Evolutionary conservation across 176 grass and related monocot species (phyloP).

Genomic region (Oryza glaberrima): DNA sequence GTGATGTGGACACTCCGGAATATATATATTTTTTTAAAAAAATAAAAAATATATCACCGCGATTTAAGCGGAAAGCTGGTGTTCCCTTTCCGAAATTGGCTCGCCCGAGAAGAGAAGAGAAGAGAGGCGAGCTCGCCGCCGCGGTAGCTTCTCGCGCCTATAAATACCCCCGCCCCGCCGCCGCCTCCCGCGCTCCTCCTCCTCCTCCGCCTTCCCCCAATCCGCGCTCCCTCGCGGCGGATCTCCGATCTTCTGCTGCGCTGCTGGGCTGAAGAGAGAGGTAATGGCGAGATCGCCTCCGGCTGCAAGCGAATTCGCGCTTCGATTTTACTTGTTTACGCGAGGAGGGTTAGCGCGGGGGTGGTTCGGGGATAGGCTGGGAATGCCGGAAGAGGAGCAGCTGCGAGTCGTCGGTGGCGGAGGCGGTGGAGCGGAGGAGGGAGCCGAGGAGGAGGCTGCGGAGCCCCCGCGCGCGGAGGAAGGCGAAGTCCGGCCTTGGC

Average conservation of each 20-base stretch:
- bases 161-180: constrained; percentile 11
- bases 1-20: background rate
- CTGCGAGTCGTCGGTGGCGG: too few relatives aligned
- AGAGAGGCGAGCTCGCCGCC: constrained; percentile 7
- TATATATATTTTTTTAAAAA: too few relatives aligned
- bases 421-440: too few relatives aligned
- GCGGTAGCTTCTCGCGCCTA: background rate
- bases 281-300: background rate
- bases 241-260: background rate
- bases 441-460: too few relatives aligned
- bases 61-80: background rate
- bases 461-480: too few relatives aligned
- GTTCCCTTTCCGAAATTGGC: background rate
- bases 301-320: background rate
- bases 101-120: background rate
- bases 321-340: background rate
- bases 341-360: background rate
- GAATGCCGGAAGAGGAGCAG: too few relatives aligned
- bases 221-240: too few relatives aligned
- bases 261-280: background rate
- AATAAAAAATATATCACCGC: too few relatives aligned
- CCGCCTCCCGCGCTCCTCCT: background rate
- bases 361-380: background rate
- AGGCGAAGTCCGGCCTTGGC: too few relatives aligned
- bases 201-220: background rate